Percentiles rank a stretch among this genome's conserved stretches.
Evolutionary conservation across 768 basidiomycete genomes (phyloP).

Genomic region (Amanita jacksonii): DNA sequence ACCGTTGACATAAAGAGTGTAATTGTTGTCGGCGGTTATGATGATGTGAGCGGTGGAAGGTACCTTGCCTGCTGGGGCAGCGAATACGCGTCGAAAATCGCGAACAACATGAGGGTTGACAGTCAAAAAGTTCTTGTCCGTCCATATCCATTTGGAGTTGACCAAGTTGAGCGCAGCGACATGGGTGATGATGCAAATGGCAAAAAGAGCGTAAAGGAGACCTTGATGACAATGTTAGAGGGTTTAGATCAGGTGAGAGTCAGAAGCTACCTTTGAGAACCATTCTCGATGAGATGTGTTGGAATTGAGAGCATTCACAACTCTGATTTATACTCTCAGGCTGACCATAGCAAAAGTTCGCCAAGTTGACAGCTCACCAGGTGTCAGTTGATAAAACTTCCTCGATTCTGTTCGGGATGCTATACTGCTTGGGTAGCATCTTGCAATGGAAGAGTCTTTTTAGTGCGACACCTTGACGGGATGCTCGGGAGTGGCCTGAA

Average conservation of each 20-base stretch:
- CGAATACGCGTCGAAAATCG: conserved; percentile 20
- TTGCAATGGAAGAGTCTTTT: no score
- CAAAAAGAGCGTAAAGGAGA: neutral
- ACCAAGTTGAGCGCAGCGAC: neutral
- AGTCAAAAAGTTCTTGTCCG: conserved; percentile 11
- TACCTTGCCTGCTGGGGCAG: conserved; percentile 15
- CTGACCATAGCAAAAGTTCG: no score
- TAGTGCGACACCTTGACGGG: no score
- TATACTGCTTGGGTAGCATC: no score
- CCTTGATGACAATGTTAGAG: neutral
- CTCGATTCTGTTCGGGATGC: no score
- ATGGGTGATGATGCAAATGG: neutral
- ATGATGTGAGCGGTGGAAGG: conserved; percentile 22
- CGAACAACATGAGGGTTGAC: conserved; percentile 15
- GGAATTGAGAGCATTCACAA: neutral
- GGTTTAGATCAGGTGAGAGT: neutral
- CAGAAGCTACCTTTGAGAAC: neutral
- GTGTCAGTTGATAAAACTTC: neutral
- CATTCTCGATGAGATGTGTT: neutral
- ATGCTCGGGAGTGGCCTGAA: no score
- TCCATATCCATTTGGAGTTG: conserved; percentile 23
- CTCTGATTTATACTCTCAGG: no score
- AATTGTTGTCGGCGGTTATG: conserved; percentile 21
- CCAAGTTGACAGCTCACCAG: no score
- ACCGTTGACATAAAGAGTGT: conserved; percentile 25